Base-by-base conservation (phyloP, 1,284 basidiomycete species). In the Apiotrichum gracile region DNA sequence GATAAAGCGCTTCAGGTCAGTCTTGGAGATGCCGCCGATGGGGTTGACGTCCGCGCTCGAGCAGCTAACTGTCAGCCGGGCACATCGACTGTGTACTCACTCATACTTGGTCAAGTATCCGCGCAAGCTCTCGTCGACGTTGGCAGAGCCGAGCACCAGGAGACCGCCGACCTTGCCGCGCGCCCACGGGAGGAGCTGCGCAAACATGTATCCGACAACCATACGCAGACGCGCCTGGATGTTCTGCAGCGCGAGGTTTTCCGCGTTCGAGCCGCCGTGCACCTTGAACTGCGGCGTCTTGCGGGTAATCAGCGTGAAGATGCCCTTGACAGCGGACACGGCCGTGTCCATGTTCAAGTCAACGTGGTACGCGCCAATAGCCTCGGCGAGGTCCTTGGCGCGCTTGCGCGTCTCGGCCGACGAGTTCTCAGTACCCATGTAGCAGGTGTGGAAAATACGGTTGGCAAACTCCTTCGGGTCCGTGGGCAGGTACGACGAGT, bases 41-140 rank as follows among this genome's bases (percentile, higher is more conserved):
- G 94, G 96, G 72, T 99, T 99, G 69, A 99, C 83, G 71, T 99
- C 94, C 49, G 96, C 81, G 38, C 76, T 76, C 24, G 78, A 79
- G 67, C 80, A 81, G 53, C 90, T 91, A 65, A 6, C 43, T 34
- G 16, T 21, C 21, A 34, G 31, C 9, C 1, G 22, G 19, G 21
- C 8, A 4, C 29, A 3, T n/a, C 29, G 12, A 2, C 8, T 12
- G 5, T 16, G n/a, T 31, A 38, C 62, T 49, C 84, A 92, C 74
- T 99, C 96, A 71, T 98, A 98, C 77, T 98, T 98, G 1, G 96
- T 99, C 58, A 97, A 78, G 73, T 98, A 98, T 4, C 96, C 96
- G 54, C 96, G 84, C 55, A 98, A 79, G 76, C 90, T 93, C 78
- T 98, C 96, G 68, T 98, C 96, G 10, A 98, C 96, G 68, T 98